Evolutionary conservation across 148 eudicot species (phyloP).

Genomic region (Bassia scoparia): DNA sequence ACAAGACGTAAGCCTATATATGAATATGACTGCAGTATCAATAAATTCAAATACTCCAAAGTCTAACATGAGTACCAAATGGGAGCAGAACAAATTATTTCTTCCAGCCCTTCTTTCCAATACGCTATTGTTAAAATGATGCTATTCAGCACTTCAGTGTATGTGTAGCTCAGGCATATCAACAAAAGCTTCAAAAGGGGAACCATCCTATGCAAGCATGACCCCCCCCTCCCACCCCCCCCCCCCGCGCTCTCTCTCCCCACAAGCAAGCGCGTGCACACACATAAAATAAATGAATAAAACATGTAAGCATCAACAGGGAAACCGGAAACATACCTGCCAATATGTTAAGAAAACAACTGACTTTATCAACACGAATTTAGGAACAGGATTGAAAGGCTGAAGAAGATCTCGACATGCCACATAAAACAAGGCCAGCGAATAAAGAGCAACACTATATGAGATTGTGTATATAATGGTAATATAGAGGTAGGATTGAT

Average conservation of each 20-base stretch:
- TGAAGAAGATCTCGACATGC: conserved; percentile 95
- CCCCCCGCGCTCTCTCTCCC: too few species aligned
- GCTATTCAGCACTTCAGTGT: background rate
- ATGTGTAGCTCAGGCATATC: background rate
- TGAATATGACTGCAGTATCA: background rate
- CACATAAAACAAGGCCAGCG: conserved; percentile 84
- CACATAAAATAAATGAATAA: background rate
- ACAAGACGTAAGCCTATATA: background rate
- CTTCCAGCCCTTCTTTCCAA: background rate
- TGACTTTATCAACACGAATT: conserved; percentile 85
- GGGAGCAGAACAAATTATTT: background rate
- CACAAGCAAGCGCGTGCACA: too few species aligned
- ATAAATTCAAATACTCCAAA: background rate
- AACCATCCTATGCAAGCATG: too few species aligned
- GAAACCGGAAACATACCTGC: conserved; percentile 57
- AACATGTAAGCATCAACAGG: background rate
- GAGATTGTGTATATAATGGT: conserved; percentile 89
- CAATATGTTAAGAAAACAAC: conserved; percentile 97
- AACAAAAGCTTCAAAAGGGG: too few species aligned
- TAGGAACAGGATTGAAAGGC: conserved; percentile 97
- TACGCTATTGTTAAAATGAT: background rate
- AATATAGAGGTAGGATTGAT: conserved; percentile 83
- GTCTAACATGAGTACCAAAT: background rate
- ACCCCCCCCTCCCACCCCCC: too few species aligned
- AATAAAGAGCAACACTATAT: conserved; percentile 84